Percentiles rank a stretch among this genome's conserved stretches.
phyloP scores from a whole-genome alignment of 495 filamentous ascomycete genomes.

The Neurospora pannonica region DNA sequence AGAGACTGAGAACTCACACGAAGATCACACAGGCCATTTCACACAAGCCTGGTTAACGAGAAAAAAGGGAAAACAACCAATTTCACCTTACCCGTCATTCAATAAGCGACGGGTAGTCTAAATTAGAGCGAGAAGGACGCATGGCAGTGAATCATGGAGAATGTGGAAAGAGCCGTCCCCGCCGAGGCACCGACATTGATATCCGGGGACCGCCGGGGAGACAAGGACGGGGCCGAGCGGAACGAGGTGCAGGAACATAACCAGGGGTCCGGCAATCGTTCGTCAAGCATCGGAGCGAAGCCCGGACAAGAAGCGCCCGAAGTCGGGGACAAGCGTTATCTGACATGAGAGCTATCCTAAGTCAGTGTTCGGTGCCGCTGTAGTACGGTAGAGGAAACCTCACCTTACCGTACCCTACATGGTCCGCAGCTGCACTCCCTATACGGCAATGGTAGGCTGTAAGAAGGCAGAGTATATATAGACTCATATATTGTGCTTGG shows the following conservation, averaged over 20 bases:
- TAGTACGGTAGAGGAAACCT: too few relatives aligned
- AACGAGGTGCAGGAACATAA: not conserved
- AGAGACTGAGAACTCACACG: not conserved
- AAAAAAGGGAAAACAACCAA: not conserved
- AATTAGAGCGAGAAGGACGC: not conserved
- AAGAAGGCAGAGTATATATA: too few relatives aligned
- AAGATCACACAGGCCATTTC: not conserved
- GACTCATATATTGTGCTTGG: too few relatives aligned
- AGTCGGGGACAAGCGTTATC: not conserved
- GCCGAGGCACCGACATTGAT: not conserved
- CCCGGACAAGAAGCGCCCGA: not conserved
- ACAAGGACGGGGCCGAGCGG: not conserved
- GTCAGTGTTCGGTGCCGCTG: too few relatives aligned
- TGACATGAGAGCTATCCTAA: not conserved
- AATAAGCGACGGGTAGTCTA: not conserved
- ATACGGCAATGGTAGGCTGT: too few relatives aligned
- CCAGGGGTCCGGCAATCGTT: not conserved
- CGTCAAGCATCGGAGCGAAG: not conserved
- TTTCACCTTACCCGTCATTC: not conserved
- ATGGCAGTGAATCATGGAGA: not conserved
- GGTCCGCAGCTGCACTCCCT: too few relatives aligned
- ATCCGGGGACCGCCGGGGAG: not conserved
- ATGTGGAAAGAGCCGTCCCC: not conserved
- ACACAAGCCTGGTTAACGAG: not conserved
- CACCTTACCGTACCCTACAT: too few relatives aligned